Conservation (phyloP, 371 early-diverging fungal genomes). For the Lichtheimia hyalospora region DNA sequence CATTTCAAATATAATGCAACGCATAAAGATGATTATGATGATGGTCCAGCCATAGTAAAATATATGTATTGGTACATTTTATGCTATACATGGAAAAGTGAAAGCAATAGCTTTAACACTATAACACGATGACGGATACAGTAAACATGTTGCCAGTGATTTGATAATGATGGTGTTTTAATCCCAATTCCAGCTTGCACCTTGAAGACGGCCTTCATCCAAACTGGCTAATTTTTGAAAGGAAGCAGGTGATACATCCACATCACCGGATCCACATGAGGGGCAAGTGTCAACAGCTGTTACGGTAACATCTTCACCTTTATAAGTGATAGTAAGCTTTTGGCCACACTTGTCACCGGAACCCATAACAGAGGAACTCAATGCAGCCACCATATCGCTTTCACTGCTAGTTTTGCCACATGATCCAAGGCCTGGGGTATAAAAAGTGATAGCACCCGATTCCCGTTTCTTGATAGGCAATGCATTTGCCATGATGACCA, state of each 20-base stretch:
- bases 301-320: slow-evolving; percentile 38
- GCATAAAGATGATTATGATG: no score
- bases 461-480: slow-evolving; percentile 20
- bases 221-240: slow-evolving; percentile 42
- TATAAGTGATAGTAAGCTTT: slow-evolving; percentile 28
- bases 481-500: slow-evolving; percentile 1
- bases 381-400: slow-evolving; percentile 33
- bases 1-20: no score
- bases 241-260: slow-evolving; percentile 51
- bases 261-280: slow-evolving; percentile 30
- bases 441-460: slow-evolving; percentile 41
- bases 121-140: no score
- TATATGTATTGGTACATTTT: no score
- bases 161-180: no score
- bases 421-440: slow-evolving; percentile 38
- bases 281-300: slow-evolving; percentile 58
- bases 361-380: slow-evolving; percentile 28
- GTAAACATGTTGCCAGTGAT: no score
- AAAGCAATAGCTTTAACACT: no score
- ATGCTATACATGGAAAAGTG: no score
- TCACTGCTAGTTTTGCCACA: slow-evolving; percentile 35
- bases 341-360: slow-evolving; percentile 43
- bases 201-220: slow-evolving; percentile 34
- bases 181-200: no score
- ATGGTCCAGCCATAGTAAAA: no score